phyloP scores from a whole-genome alignment of 345 rosid genomes.

The Atalantia buxifolia region DNA sequence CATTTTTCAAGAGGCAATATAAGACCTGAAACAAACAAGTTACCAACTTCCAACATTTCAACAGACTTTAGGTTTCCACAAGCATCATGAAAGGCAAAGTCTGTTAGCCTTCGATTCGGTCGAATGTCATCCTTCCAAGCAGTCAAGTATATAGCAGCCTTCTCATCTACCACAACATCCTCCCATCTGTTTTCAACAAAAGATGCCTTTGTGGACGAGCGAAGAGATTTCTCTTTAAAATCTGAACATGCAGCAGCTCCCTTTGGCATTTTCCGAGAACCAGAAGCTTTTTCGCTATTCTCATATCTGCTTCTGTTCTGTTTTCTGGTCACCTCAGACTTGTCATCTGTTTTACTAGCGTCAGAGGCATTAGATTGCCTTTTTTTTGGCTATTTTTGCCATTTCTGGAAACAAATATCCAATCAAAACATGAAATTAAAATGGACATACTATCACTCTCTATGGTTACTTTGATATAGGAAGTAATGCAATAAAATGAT shows the following conservation, averaged over 20 bases:
- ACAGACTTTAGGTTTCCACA: conserved; percentile 35
- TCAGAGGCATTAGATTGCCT: neutral
- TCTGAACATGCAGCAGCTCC: conserved; percentile 67
- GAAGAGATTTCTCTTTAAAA: conserved; percentile 53
- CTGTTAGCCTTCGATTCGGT: conserved; percentile 52
- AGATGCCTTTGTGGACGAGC: conserved; percentile 30
- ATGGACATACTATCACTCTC: no score
- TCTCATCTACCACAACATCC: conserved; percentile 43
- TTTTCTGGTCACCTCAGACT: neutral
- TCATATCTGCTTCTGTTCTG: conserved; percentile 24
- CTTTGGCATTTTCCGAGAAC: conserved; percentile 47
- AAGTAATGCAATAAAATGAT: no score
- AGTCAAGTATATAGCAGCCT: conserved; percentile 34
- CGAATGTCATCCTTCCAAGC: neutral
- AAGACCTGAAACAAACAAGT: conserved; percentile 48
- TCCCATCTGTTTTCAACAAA: conserved; percentile 42
- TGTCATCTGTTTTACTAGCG: no score
- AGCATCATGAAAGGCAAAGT: conserved; percentile 43
- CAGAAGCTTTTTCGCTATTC: conserved; percentile 13
- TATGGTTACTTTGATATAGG: no score
- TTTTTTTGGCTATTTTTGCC: neutral
- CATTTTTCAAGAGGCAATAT: no score
- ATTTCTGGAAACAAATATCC: neutral
- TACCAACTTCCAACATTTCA: conserved; percentile 56
- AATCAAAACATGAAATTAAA: neutral